Percentiles rank a stretch among this genome's conserved stretches.
Evolutionary conservation across 179 eudicot species (phyloP).

Genomic region (Corrigiola litoralis): DNA sequence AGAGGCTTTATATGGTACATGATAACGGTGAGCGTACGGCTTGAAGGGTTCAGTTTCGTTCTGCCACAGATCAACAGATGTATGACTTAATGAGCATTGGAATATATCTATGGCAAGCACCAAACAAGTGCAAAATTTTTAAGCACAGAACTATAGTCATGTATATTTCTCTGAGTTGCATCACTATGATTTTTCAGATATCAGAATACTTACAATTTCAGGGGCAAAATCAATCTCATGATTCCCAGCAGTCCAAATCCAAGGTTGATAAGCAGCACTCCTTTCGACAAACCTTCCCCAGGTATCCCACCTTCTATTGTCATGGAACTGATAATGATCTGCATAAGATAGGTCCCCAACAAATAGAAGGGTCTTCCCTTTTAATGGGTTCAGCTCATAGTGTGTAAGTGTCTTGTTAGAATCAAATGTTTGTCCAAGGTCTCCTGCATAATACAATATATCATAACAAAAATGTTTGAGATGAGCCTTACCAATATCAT

Average conservation of each 20-base stretch:
- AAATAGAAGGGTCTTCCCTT: constrained; percentile 20
- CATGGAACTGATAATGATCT: constrained; percentile 21
- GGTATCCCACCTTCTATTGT: constrained; percentile 30
- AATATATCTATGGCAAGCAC: no score
- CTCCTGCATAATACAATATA: constrained; percentile 15
- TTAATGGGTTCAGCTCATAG: constrained; percentile 21
- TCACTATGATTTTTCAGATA: no score
- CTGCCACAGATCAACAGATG: no score
- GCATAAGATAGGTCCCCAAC: constrained; percentile 35
- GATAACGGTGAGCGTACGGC: constrained; percentile 30
- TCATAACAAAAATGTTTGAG: no score
- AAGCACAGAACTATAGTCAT: no score
- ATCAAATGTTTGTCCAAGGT: constrained; percentile 30
- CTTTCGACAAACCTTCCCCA: constrained; percentile 35
- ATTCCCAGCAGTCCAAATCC: constrained; percentile 35
- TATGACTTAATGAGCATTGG: no score
- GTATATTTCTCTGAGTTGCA: no score
- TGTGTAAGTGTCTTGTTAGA: constrained; percentile 29
- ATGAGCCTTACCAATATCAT: background rate
- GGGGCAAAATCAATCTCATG: constrained; percentile 33
- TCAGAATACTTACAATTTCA: constrained; percentile 18
- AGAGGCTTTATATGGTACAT: constrained; percentile 46
- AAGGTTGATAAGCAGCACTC: constrained; percentile 30
- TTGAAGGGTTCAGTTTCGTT: constrained; percentile 34
- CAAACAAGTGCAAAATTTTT: no score